phyloP scores from a whole-genome alignment of 192 early-diverging fungal species.

The Pecoramyces ruminantium region DNA sequence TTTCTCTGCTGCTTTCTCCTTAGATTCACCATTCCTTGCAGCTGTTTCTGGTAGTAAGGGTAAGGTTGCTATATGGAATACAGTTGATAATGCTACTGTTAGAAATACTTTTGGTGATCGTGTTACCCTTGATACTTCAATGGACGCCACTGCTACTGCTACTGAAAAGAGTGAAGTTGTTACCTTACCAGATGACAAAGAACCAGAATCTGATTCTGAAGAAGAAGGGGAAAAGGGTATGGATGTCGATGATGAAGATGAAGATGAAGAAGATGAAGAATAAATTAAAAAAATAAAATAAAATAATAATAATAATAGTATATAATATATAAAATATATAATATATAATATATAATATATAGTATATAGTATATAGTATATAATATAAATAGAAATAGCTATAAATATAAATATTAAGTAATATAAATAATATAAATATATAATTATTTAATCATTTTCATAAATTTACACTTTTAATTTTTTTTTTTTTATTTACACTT shows the following conservation, averaged over 20 bases:
- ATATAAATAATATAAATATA: no score
- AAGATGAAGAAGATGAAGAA: conserved; percentile 14
- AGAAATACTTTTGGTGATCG: conserved; percentile 41
- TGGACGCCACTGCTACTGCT: not conserved
- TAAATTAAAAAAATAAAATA: not conserved
- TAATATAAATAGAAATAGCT: no score
- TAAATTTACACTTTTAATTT: no score
- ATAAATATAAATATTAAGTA: no score
- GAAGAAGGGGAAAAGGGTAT: not conserved
- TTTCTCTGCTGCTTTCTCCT: conserved; percentile 71
- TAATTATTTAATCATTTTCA: no score
- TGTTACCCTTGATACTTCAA: not conserved
- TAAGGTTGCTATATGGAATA: conserved; percentile 83
- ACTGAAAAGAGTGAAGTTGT: conserved; percentile 9
- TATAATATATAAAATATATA: no score
- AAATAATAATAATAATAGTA: no score
- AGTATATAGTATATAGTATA: no score
- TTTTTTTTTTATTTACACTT: no score
- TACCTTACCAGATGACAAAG: conserved; percentile 20
- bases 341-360: no score
- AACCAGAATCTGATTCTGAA: conserved; percentile 5
- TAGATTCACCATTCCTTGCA: conserved; percentile 77
- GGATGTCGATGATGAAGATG: conserved; percentile 6
- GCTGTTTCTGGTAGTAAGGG: conserved; percentile 79
- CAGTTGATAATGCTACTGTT: conserved; percentile 72